Evolutionary conservation across 768 basidiomycete species (phyloP).

Genomic region (Russula sp.): DNA sequence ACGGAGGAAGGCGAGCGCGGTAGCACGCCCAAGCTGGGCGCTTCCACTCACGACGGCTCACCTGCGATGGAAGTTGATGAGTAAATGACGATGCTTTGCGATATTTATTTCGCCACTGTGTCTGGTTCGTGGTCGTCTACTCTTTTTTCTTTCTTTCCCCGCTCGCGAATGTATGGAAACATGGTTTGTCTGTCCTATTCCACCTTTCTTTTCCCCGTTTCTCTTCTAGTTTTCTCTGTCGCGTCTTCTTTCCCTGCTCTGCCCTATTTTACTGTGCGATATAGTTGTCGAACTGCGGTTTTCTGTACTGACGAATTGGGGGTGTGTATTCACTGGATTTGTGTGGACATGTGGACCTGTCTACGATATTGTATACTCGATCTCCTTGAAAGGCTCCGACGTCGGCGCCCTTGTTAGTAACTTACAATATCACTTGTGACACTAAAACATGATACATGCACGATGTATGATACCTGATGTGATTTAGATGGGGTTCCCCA

Average conservation of each 20-base stretch:
- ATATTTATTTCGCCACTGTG: background rate
- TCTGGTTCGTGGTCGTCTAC: background rate
- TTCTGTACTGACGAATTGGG: constrained; percentile 8
- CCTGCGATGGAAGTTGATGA: constrained; percentile 23
- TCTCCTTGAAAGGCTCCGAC: background rate
- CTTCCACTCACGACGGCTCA: background rate
- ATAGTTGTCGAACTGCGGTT: background rate
- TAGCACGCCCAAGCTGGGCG: constrained; percentile 10
- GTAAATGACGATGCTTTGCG: background rate
- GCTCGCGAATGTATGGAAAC: constrained; percentile 1
- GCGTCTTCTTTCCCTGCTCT: background rate
- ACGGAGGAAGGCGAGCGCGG: constrained; percentile 23
- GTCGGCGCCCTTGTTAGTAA: background rate
- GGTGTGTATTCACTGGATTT: background rate
- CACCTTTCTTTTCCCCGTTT: background rate
- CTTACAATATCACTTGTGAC: background rate
- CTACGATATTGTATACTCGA: constrained; percentile 1
- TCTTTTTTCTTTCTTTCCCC: background rate
- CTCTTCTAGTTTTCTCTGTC: background rate
- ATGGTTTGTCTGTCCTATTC: constrained; percentile 4
- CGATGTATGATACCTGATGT: background rate
- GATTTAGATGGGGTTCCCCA: too few species aligned
- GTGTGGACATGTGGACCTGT: constrained; percentile 16
- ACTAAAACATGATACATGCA: background rate
- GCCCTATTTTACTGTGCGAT: constrained; percentile 12